Base-by-base conservation (phyloP, 148 eudicot genomes). In the Heliamphora exappendiculata region DNA sequence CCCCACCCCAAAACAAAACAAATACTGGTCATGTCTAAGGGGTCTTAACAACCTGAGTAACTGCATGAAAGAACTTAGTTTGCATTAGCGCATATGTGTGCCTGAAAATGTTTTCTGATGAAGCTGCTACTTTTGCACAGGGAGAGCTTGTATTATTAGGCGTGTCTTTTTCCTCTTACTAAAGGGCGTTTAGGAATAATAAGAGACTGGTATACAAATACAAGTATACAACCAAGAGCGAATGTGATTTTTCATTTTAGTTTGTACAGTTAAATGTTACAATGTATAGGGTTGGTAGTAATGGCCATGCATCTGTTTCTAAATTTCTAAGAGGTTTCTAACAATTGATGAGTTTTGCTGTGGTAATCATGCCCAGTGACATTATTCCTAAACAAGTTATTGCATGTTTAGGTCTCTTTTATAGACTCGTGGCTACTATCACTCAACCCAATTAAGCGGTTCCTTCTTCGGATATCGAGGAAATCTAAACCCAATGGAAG, bases 401-500 rank as follows among this genome's bases (percentile, higher is more conserved):
- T 33, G 39, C 72, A 72, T 75, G 22, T 74, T 64, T 77, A 95
- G 98, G 91, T 95, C 39, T 93, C 99, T 50, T 85, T 89, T 62
- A 85, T 91, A 78, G 98, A 95, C 82, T 89, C 93, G 22, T 96
- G 99, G 99, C 80, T 96, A 20, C 77, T 95, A 74, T 84, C 87
- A 4, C 80, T 76, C 22, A 82, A 45, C 37, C 97, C 89, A 19
- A 78, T 93, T 71, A 93, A 89, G 84, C 50, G 78, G 79, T 78
- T 96, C 41, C 88, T 96, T 31, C 97, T 93, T 66, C 87, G 89
- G 53, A 83, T 87, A 79, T 88, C 89, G 97, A 89, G 85, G 82
- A 96, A 93, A 86, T 83, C 99, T 78, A 87, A 80, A 62, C 88
- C 88, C 45, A 70, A 73, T 49, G 94, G 85, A 67, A 71, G 59